Base-by-base conservation (phyloP, 2,329 filamentous ascomycete species). In the Fusarium sp. region DNA sequence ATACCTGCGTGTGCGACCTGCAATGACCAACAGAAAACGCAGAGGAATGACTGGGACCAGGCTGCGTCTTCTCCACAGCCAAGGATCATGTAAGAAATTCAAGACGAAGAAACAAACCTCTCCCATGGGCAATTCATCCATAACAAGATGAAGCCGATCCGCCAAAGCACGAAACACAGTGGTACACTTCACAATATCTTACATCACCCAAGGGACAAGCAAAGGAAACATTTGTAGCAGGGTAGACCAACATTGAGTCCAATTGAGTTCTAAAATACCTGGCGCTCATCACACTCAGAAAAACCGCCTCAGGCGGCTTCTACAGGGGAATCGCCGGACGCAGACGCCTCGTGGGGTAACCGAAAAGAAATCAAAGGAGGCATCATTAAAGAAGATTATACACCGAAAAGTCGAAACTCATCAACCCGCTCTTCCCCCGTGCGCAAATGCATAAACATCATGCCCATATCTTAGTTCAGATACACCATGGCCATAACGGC, bases 401-500 rank as follows among this genome's bases (percentile, higher is more conserved):
- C 75, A 78, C 74, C 71, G 52, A 63, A 78, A 77, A 64, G 59
- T 50, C 42, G 60, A 75, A 69, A 67, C 70, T 77, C 76, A 67
- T 76, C 69, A 77, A 78, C 66, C 66, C 73, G 67, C 72, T 69
- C 72, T 67, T 66, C 74, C 58, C 71, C 64, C 60, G 70, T 63
- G 67, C 61, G 62, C 63, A 57, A 67, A 65, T 71, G 47, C 69
- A 67, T 73, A 67, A 66, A 67, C 64, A 69, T 75, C 60, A 71
- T 77, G 64, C 60, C 69, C 63, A 60, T 66, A 70, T 69, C 67
- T 78, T 80, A 82, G 73, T 78, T 77, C 45, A 84, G 70, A 76
- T 78, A 80, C 65, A 77, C 81, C 66, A 83, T 72, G 72, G 79
- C 82, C 60, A 80, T 79, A 64, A 79, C 75, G 64, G 77, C 82